Evolutionary conservation across 2,329 filamentous ascomycete species (phyloP).

Genomic region (Elsinoe necatrix): DNA sequence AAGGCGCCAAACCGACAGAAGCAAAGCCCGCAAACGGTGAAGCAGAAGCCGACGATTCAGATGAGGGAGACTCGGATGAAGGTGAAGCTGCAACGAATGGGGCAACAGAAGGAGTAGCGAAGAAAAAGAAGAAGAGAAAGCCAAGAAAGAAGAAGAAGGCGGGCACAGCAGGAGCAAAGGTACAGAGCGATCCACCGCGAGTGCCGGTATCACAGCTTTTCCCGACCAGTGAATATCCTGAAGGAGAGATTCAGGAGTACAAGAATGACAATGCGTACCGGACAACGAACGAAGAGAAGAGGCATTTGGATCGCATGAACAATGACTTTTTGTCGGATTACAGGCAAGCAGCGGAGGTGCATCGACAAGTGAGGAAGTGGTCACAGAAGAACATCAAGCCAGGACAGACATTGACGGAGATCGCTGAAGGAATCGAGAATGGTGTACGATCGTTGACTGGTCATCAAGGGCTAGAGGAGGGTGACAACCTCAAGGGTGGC

Average conservation of each 20-base stretch:
- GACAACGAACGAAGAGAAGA: slow-evolving; percentile 41
- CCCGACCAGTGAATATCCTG: slow-evolving; percentile 36
- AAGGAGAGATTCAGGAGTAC: slow-evolving; percentile 41
- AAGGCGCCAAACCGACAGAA: slow-evolving; percentile 17
- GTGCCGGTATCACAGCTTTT: slow-evolving; percentile 41
- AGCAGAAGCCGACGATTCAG: slow-evolving; percentile 29
- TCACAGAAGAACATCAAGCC: slow-evolving; percentile 44
- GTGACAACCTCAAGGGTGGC: slow-evolving; percentile 43
- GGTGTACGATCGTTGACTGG: slow-evolving; percentile 44
- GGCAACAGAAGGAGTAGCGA: slow-evolving; percentile 28
- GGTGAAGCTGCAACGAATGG: slow-evolving; percentile 31
- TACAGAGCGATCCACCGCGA: slow-evolving; percentile 41
- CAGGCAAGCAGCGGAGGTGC: slow-evolving; percentile 49
- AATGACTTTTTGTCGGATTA: slow-evolving; percentile 45
- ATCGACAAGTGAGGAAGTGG: slow-evolving; percentile 47
- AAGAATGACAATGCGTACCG: slow-evolving; percentile 38
- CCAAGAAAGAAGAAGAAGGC: slow-evolving; percentile 35
- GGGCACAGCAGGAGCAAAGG: slow-evolving; percentile 26
- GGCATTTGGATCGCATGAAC: slow-evolving; percentile 38
- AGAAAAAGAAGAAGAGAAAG: slow-evolving; percentile 42
- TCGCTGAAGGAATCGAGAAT: slow-evolving; percentile 49
- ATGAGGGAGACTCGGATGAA: slow-evolving; percentile 31
- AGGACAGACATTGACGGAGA: slow-evolving; percentile 40
- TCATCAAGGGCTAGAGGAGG: slow-evolving; percentile 45
- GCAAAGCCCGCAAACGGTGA: slow-evolving; percentile 24